A percentile compares a stretch with the other conserved stretches of the same genome.
Conservation (phyloP, 768 basidiomycete genomes). For the Leccinum rimulosum region DNA sequence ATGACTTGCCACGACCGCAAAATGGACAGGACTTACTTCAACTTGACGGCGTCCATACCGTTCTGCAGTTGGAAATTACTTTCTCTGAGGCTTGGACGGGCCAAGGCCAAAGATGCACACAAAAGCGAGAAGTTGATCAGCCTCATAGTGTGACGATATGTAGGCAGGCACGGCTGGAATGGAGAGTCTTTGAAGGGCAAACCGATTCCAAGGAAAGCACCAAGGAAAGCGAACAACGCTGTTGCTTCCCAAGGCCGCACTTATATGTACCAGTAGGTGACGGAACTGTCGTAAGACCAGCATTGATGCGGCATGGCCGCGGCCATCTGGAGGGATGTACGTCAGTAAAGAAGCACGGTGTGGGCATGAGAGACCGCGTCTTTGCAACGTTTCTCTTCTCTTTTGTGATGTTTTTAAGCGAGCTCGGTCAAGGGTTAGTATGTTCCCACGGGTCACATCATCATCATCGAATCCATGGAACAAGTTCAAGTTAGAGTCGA, state of each 20-base stretch:
- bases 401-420: too few species aligned
- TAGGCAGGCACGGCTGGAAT: background rate
- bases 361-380: too few species aligned
- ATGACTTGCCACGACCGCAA: slow-evolving; percentile 48
- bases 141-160: background rate
- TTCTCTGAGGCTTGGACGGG: slow-evolving; percentile 37
- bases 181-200: background rate
- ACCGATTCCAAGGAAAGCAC: background rate
- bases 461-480: background rate
- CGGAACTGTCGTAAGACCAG: background rate
- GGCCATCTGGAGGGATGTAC: background rate
- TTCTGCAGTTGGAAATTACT: slow-evolving; percentile 35
- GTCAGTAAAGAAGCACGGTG: background rate
- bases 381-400: too few species aligned
- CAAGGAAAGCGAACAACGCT: background rate
- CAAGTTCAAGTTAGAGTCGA: slow-evolving; percentile 43
- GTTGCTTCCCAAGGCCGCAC: background rate
- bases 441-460: too few species aligned
- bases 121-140: slow-evolving; percentile 8
- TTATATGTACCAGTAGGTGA: background rate
- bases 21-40: slow-evolving; percentile 40
- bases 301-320: background rate
- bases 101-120: slow-evolving; percentile 29
- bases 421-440: too few species aligned
- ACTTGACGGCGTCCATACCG: slow-evolving; percentile 40